These are phyloP conservation scores for Hirsutella minnesotensis DNA, from an alignment of 2,329 filamentous ascomycete species.

Conservation along the genomic window DNA sequence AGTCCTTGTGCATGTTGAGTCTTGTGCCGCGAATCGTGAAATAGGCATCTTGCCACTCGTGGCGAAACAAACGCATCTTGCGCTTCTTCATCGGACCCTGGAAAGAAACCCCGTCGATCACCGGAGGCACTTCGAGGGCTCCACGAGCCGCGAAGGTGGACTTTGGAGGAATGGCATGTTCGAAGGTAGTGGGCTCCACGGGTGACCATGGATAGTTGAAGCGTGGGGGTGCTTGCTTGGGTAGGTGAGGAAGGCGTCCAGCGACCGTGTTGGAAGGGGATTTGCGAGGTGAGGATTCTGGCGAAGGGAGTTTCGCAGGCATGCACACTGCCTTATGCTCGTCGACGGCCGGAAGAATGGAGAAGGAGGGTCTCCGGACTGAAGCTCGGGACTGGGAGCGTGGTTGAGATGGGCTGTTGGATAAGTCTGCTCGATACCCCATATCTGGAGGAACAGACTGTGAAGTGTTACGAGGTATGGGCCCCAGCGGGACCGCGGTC, in stretches of 20 bases:
- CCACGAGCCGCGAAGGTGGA: conserved; percentile 11
- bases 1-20: conserved; percentile 64
- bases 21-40: conserved; percentile 71
- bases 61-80: conserved; percentile 74
- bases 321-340: conserved; percentile 44
- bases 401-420: conserved; percentile 20
- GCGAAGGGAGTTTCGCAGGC: conserved; percentile 13
- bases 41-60: conserved; percentile 90
- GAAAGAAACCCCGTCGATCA: conserved; percentile 48
- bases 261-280: conserved; percentile 22
- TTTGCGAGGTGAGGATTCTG: conserved; percentile 10
- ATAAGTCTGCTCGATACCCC: conserved; percentile 51
- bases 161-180: conserved; percentile 30
- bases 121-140: conserved; percentile 17
- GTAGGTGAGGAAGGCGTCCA: conserved; percentile 22
- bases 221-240: conserved; percentile 40
- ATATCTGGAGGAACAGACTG: conserved; percentile 93
- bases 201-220: conserved; percentile 45
- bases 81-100: conserved; percentile 92
- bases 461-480: conserved; percentile 65
- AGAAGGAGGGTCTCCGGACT: conserved; percentile 54
- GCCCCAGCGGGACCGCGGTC: conserved; percentile 58
- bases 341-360: conserved; percentile 55
- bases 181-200: conserved; percentile 30
- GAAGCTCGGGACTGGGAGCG: conserved; percentile 45